phyloP scores from a whole-genome alignment of 305 asterid genomes.

The Stenogyne calaminthoides region DNA sequence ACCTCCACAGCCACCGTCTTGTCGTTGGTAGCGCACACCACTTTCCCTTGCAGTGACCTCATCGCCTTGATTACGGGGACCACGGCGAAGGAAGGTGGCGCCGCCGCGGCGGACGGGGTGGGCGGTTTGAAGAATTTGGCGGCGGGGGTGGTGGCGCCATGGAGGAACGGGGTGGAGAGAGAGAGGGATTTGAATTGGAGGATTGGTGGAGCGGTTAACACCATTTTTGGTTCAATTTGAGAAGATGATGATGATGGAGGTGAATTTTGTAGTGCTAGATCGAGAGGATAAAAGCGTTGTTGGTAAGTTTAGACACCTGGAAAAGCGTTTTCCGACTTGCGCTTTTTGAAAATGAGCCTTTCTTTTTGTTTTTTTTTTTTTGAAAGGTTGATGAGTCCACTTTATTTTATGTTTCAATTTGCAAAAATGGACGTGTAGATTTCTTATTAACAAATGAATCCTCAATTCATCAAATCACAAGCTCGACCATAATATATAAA shows the following conservation, averaged over 20 bases:
- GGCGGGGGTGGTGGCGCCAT: constrained; percentile 61
- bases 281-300: neutral
- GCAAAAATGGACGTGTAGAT: neutral
- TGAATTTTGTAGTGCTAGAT: neutral
- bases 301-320: neutral
- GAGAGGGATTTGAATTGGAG: constrained; percentile 72
- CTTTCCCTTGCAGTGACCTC: constrained; percentile 70
- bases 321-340: neutral
- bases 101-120: constrained; percentile 27
- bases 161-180: constrained; percentile 69
- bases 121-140: constrained; percentile 44
- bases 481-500: too few relatives aligned
- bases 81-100: constrained; percentile 35
- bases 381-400: too few relatives aligned
- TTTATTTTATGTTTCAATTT: neutral
- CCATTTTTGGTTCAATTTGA: constrained; percentile 18
- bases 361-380: too few relatives aligned
- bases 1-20: constrained; percentile 91
- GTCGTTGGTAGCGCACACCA: constrained; percentile 77
- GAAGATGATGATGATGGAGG: neutral
- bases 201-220: constrained; percentile 38
- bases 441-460: too few relatives aligned
- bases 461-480: too few relatives aligned
- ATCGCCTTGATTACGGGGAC: constrained; percentile 67
- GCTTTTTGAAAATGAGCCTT: too few relatives aligned